Evolutionary conservation across 306 rosid species (phyloP), one percentile per base, ranked within the genome.

Genomic region (Lathyrus tuberosus): DNA sequence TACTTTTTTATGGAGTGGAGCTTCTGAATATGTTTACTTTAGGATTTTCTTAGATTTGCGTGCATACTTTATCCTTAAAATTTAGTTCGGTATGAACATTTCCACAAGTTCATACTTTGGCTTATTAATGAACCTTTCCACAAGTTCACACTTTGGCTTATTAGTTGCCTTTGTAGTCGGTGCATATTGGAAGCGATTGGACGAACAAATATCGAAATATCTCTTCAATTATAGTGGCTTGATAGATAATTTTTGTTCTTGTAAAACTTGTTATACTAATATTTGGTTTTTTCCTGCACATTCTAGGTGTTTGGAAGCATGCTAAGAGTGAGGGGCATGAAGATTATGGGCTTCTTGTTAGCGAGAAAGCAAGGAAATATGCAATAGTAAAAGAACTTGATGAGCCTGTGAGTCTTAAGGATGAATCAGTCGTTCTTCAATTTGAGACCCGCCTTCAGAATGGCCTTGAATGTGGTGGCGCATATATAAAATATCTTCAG

Each of bases 391-490:
- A 86, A 49, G 97, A 78, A 84, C 83, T 95, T 31, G 95, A 89
- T 22, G 79, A 84, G 72, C 60, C 81, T 17, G 89, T 76, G 79
- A 79, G 40, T 64, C 88, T 95, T 28, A 87, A 83, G 81, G 99
- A 80, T 30, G 86, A 86, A 54, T 77, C 91, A 12, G 81, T 86
- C 59, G 99, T 87, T 43, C 96, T 95, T 16, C 99, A 95, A 82
- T 95, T 84, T 70, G 99, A 95, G 81, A 80, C 82, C 53, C 95
- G 97, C 46, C 90, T 91, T 11, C 99, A 95, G 76, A 80, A 89
- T 67, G 99, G 97, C 75, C 97, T 95, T 42, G 99, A 95, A 62
- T 95, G 99, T 79, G 99, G 99, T 61, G 99, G 99, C 40, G 99
- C 99, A 6, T 95, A 95, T 81, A 78, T 95, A 57, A 95, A 95